These are phyloP conservation scores for Posidonia australis DNA, from an alignment of 106 monocot species.

Conservation along the genomic window DNA sequence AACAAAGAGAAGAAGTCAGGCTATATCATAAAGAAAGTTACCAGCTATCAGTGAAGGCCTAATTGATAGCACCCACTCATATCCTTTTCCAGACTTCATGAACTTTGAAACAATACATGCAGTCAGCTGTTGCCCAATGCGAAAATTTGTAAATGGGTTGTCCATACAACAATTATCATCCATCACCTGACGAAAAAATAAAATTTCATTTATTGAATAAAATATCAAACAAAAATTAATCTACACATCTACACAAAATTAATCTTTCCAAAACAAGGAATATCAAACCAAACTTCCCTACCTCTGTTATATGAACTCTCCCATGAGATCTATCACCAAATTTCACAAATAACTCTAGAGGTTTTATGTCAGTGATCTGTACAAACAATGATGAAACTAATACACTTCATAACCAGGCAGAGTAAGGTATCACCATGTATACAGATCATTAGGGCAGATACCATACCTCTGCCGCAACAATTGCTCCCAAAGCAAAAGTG, in stretches of 20 bases:
- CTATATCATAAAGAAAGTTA: slow-evolving; percentile 8
- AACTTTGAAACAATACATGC: slow-evolving; percentile 55
- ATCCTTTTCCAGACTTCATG: slow-evolving; percentile 27
- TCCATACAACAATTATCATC: slow-evolving; percentile 31
- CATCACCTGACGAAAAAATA: slow-evolving; percentile 30
- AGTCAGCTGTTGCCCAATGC: slow-evolving; percentile 48
- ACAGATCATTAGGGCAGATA: neutral
- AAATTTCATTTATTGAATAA: neutral
- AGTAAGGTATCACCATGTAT: too few species aligned
- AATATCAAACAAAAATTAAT: neutral
- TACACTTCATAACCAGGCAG: neutral
- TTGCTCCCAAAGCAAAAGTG: slow-evolving; percentile 43
- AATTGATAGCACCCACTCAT: slow-evolving; percentile 59
- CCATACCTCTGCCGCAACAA: slow-evolving; percentile 78
- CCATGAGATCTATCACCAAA: slow-evolving; percentile 53
- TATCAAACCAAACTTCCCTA: slow-evolving; percentile 3
- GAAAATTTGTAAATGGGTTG: slow-evolving; percentile 46
- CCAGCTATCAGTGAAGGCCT: slow-evolving; percentile 51
- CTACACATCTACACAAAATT: neutral
- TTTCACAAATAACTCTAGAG: slow-evolving; percentile 57
- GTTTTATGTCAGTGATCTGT: slow-evolving; percentile 67
- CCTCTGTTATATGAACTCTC: slow-evolving; percentile 89
- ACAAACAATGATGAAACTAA: neutral
- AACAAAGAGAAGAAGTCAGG: neutral
- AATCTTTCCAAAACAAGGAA: neutral